Evolutionary conservation across 2,329 filamentous ascomycete genomes (phyloP).

Genomic region (Verticillium zaregamsianum): DNA sequence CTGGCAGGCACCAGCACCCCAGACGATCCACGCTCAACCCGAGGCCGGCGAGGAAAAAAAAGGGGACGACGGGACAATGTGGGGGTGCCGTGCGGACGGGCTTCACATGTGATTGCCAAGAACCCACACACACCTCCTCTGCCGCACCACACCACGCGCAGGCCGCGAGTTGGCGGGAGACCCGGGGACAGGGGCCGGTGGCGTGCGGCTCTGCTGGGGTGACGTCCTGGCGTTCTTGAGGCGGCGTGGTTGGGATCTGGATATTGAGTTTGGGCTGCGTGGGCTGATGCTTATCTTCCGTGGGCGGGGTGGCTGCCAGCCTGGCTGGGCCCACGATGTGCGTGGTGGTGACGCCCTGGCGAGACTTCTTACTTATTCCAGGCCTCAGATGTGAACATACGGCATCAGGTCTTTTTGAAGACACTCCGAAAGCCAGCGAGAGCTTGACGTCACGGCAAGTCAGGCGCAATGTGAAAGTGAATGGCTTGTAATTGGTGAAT

Average conservation of each 20-base stretch:
- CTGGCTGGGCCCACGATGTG: too few species aligned
- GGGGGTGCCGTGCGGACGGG: background rate
- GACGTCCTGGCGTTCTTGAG: background rate
- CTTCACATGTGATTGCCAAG: background rate
- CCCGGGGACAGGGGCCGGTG: background rate
- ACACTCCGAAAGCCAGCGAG: too few species aligned
- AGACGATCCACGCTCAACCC: background rate
- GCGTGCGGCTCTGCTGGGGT: background rate
- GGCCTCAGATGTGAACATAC: too few species aligned
- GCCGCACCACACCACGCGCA: background rate
- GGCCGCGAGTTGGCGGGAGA: background rate
- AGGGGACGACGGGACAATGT: background rate
- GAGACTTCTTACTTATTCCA: too few species aligned
- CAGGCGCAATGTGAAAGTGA: background rate
- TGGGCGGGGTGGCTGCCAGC: too few species aligned
- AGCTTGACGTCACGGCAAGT: background rate
- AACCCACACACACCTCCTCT: background rate
- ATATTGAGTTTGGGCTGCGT: background rate
- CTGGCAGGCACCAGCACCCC: background rate
- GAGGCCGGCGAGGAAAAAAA: background rate
- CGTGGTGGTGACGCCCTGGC: too few species aligned
- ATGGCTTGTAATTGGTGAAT: background rate
- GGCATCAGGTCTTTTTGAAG: too few species aligned
- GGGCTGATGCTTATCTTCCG: background rate
- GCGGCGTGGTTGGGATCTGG: background rate